These are phyloP conservation scores for Tricholoma hemisulphureum DNA, from an alignment of 768 basidiomycete species.

Conservation along the genomic window DNA sequence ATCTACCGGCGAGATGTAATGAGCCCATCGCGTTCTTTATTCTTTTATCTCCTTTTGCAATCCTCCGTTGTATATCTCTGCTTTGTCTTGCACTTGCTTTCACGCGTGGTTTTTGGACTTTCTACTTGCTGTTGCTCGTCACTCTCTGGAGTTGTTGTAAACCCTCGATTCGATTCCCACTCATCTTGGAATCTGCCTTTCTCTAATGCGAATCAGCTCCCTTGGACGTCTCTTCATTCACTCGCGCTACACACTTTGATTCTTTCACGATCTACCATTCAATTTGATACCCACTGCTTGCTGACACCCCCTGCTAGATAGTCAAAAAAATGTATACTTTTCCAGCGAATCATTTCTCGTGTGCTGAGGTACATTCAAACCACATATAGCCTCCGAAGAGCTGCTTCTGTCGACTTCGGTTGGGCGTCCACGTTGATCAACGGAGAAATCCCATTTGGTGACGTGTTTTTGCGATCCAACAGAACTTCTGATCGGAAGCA, in stretches of 20 bases:
- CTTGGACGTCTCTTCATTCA: constrained; percentile 6
- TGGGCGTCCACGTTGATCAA: constrained; percentile 17
- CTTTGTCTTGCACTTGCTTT: constrained; percentile 1
- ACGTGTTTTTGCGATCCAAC: constrained; percentile 25
- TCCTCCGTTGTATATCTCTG: not conserved
- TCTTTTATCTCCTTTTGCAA: constrained; percentile 10
- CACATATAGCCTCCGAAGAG: not conserved
- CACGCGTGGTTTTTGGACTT: not conserved
- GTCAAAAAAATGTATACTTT: constrained; percentile 3
- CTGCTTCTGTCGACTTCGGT: constrained; percentile 2
- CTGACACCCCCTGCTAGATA: not conserved
- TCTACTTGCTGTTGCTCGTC: constrained; percentile 2
- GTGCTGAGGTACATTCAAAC: not conserved
- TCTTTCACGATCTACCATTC: constrained; percentile 9
- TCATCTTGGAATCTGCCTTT: constrained; percentile 34
- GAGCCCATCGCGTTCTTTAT: constrained; percentile 15
- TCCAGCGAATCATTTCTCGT: not conserved
- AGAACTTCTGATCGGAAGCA: constrained; percentile 46
- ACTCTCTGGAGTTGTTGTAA: constrained; percentile 10
- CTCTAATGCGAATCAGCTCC: constrained; percentile 17
- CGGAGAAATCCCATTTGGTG: constrained; percentile 9
- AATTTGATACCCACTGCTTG: constrained; percentile 11
- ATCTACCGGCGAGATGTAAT: constrained; percentile 47
- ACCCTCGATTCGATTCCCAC: constrained; percentile 16
- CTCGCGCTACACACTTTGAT: constrained; percentile 19